Base-by-base conservation (phyloP, 2,329 filamentous ascomycete species). In the Hymenoscyphus infarciens region DNA sequence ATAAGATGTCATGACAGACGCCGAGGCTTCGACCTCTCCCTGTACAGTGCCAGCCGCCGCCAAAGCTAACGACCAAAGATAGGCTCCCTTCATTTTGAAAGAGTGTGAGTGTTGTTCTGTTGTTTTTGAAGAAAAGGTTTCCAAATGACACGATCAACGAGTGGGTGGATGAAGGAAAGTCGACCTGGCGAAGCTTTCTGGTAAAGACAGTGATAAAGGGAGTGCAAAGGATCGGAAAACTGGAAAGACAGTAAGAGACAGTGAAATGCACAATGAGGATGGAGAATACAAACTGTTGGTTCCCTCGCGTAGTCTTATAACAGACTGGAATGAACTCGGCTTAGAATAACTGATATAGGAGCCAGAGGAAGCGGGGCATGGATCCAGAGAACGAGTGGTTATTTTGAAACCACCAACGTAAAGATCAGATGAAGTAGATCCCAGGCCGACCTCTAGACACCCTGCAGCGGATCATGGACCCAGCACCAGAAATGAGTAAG, bases 21-120 rank as follows among this genome's bases (percentile, higher is more conserved):
- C 45, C 38, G 27, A 11, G 2, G n/a, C n/a, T n/a, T 16, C 35
- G 27, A 25, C 49, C 31, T 31, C 31, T 27, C 25, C 33, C 15
- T 35, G 33, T 13, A 35, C 22, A n/a, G 29, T 25, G 19, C 25
- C 19, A n/a, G 29, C 45, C 22, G 31, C 52, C 10, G 38, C 49
- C 19, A 61, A 42, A 61, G 59, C 59, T 16, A 33, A 8, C 29
- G 59, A 61, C 33, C 52, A 55, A 31, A 61, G 22, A n/a, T 61
- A 56, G 11, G 35, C 33, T 29, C 31, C 59, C 59, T 61, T 61
- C 59, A 61, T 61, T 29, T 56, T 56, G 33, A 61, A 33, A 29
- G 56, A 49, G 42, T 49, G 42, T 49, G 42, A 25, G 42, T 55
- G 25, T 55, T 55, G 52, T 55, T 55, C 52, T 31, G 42, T 42